Conservation (phyloP, 148 eudicot species). For the Oxyria digyna region DNA sequence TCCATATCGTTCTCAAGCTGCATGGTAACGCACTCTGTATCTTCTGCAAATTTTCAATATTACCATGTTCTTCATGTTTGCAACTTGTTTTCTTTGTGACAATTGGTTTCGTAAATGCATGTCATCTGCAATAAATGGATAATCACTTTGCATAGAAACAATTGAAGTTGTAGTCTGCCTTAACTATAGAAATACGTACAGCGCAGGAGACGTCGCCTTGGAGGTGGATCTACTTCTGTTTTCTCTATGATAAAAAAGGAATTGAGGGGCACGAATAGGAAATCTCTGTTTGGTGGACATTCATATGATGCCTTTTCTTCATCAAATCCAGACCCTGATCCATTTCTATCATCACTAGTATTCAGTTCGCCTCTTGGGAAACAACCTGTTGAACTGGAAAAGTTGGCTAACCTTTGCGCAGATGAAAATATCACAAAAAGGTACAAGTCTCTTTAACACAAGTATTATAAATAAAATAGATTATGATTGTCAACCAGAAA, state of each 20-base stretch:
- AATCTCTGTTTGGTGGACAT: slow-evolving; percentile 58
- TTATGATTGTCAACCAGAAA: not conserved
- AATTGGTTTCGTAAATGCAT: not conserved
- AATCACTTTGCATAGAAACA: not conserved
- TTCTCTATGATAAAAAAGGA: slow-evolving; percentile 52
- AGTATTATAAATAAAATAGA: not conserved
- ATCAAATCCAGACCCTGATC: slow-evolving; percentile 62
- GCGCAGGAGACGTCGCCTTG: slow-evolving; percentile 59
- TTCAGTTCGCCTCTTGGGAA: slow-evolving; percentile 35
- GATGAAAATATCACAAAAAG: slow-evolving; percentile 27
- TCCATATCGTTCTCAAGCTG: not conserved
- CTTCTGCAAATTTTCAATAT: not conserved
- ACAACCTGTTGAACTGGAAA: slow-evolving; percentile 24
- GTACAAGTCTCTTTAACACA: slow-evolving; percentile 15
- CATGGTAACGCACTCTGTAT: not conserved
- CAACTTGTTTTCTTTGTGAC: not conserved
- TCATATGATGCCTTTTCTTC: slow-evolving; percentile 29
- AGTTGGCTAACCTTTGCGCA: slow-evolving; percentile 21
- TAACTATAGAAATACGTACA: slow-evolving; percentile 35
- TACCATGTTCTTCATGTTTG: not conserved
- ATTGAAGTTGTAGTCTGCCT: not conserved
- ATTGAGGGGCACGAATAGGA: slow-evolving; percentile 45
- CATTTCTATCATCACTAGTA: slow-evolving; percentile 65
- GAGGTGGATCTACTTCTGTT: slow-evolving; percentile 44
- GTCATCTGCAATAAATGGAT: not conserved